Percentiles rank a stretch among this genome's conserved stretches.
Conservation (phyloP, 73 alveolate genomes). For the Effrenium voratum region DNA sequence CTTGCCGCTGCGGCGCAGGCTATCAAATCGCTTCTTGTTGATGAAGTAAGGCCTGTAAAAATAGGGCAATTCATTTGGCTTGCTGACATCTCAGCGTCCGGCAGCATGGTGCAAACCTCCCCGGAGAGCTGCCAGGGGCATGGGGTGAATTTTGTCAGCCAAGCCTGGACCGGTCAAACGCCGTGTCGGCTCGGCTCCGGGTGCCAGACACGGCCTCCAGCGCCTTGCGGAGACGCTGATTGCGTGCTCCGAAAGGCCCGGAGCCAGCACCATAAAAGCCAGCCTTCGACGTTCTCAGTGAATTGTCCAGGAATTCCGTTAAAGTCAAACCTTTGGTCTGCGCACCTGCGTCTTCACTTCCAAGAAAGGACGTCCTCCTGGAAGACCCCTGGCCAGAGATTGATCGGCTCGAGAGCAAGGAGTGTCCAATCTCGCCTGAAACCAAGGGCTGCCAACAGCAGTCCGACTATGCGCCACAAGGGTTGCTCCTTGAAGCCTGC, state of each 20-base stretch:
- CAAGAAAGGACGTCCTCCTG: conserved; percentile 40
- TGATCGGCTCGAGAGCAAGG: background rate
- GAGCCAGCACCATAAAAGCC: conserved; percentile 30
- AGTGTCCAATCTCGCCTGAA: background rate
- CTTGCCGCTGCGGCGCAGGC: no score
- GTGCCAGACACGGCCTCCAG: background rate
- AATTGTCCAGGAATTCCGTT: no score
- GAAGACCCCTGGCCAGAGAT: conserved; percentile 75
- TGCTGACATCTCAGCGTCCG: background rate
- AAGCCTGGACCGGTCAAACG: conserved; percentile 3
- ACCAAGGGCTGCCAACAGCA: background rate
- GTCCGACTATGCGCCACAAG: background rate
- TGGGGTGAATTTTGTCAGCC: conserved; percentile 34
- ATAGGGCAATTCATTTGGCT: background rate
- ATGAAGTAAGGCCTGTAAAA: conserved; percentile 45
- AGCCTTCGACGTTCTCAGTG: no score
- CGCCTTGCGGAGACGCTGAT: conserved; percentile 2
- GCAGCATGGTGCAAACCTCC: conserved; percentile 58
- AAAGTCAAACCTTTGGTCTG: no score
- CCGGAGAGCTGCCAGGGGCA: conserved; percentile 86
- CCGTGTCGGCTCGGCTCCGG: background rate
- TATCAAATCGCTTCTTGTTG: conserved; percentile 22
- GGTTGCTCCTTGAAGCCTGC: background rate
- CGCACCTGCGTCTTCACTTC: conserved; percentile 73
- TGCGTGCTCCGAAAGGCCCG: background rate